These are phyloP conservation scores for Pseudoneurospora amorphoporcata DNA, from an alignment of 495 filamentous ascomycete species.

Conservation along the genomic window DNA sequence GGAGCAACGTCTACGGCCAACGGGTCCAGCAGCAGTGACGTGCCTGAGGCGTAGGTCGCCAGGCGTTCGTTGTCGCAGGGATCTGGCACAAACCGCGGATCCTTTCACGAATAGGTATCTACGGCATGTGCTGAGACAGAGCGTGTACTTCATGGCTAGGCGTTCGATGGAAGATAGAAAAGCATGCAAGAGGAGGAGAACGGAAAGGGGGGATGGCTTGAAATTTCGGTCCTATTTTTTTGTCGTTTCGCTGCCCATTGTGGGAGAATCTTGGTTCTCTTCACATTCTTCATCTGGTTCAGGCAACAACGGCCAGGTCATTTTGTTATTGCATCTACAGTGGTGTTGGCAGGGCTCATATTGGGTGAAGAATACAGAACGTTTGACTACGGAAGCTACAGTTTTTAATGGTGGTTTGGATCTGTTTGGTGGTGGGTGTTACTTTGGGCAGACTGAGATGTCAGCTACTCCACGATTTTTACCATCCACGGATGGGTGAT, in stretches of 20 bases:
- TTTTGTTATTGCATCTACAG: neutral
- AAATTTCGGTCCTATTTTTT: neutral
- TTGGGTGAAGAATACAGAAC: neutral
- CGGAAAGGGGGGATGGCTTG: neutral
- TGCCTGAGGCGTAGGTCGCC: slow-evolving; percentile 9
- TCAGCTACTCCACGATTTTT: neutral
- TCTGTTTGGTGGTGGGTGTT: neutral
- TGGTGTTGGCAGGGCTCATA: neutral
- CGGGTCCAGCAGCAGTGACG: slow-evolving; percentile 2
- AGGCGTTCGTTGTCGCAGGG: neutral
- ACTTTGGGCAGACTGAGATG: neutral
- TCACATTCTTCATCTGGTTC: neutral
- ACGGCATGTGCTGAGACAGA: neutral
- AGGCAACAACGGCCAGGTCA: neutral
- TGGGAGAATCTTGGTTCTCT: neutral
- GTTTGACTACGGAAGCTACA: neutral
- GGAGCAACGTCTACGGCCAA: neutral
- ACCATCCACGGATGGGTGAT: neutral
- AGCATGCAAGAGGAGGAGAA: neutral
- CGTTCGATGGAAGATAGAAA: neutral
- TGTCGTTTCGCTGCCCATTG: neutral
- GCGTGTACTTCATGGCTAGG: neutral
- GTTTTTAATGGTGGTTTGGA: neutral
- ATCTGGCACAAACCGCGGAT: neutral
- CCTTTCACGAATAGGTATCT: neutral